phyloP scores from a whole-genome alignment of 345 rosid species.

The Citrus cavaleriei region DNA sequence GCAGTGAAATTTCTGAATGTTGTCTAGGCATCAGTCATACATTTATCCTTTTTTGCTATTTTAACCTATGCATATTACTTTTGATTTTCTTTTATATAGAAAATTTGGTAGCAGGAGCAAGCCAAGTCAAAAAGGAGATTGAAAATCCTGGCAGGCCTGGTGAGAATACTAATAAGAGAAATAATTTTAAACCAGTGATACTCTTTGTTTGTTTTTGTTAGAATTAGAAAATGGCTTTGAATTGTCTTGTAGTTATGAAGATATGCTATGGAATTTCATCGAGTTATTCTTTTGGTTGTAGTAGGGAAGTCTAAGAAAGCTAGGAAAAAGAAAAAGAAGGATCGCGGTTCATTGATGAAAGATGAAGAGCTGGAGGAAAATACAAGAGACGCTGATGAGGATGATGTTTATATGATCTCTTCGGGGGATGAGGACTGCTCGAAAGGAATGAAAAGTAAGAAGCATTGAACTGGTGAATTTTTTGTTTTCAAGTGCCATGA shows the following conservation, averaged over 20 bases:
- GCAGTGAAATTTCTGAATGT: neutral
- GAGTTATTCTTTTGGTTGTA: slow-evolving; percentile 1
- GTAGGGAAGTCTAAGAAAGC: slow-evolving; percentile 35
- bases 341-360: slow-evolving; percentile 1
- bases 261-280: neutral
- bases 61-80: neutral
- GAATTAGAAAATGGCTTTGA: neutral
- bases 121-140: neutral
- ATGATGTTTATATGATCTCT: slow-evolving; percentile 24
- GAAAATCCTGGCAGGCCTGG: neutral
- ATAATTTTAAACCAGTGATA: slow-evolving; percentile 3
- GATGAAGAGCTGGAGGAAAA: neutral
- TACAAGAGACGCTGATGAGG: slow-evolving; percentile 6
- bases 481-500: neutral
- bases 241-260: neutral
- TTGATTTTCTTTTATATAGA: neutral
- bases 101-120: slow-evolving; percentile 7
- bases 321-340: slow-evolving; percentile 29
- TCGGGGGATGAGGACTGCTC: slow-evolving; percentile 36
- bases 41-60: neutral
- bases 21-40: neutral
- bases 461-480: neutral
- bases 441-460: slow-evolving; percentile 38
- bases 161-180: neutral
- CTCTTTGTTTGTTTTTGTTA: neutral